phyloP scores from a whole-genome alignment of 345 rosid species.

The Populus nigra region DNA sequence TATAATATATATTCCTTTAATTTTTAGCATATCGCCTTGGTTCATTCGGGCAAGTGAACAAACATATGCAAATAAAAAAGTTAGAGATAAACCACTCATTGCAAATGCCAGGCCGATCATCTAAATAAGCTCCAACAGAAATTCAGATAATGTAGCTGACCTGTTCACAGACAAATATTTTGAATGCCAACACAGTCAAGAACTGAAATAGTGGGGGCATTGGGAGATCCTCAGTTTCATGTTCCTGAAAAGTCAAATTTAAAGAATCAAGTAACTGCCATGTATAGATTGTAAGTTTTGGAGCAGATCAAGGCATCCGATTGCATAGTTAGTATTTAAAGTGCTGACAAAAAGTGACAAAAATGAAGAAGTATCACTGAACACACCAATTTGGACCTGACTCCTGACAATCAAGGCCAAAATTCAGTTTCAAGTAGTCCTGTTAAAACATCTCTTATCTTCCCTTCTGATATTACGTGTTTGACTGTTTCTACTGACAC shows the following conservation, averaged over 20 bases:
- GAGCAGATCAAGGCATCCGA: conserved; percentile 7
- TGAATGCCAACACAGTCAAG: conserved; percentile 79
- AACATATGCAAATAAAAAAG: neutral
- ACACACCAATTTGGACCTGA: neutral
- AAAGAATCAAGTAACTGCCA: neutral
- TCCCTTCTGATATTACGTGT: neutral
- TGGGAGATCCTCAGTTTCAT: conserved; percentile 61
- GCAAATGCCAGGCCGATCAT: neutral
- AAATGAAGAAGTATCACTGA: neutral
- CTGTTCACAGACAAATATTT: conserved; percentile 71
- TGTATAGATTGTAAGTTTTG: neutral
- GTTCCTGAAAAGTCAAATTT: conserved; percentile 53
- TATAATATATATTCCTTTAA: no score
- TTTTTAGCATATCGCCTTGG: no score
- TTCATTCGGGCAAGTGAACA: neutral
- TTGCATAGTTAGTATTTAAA: neutral
- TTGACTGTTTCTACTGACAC: neutral
- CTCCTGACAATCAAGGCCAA: neutral
- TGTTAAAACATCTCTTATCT: neutral
- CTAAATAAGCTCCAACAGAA: neutral
- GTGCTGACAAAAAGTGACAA: neutral
- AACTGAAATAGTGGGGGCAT: conserved; percentile 98
- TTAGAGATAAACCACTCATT: neutral
- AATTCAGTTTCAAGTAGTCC: neutral
- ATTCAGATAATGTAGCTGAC: conserved; percentile 33